A percentile compares a stretch with the other conserved stretches of the same genome.
Conservation (phyloP, 257 asterid species). For the Salvia splendens region DNA sequence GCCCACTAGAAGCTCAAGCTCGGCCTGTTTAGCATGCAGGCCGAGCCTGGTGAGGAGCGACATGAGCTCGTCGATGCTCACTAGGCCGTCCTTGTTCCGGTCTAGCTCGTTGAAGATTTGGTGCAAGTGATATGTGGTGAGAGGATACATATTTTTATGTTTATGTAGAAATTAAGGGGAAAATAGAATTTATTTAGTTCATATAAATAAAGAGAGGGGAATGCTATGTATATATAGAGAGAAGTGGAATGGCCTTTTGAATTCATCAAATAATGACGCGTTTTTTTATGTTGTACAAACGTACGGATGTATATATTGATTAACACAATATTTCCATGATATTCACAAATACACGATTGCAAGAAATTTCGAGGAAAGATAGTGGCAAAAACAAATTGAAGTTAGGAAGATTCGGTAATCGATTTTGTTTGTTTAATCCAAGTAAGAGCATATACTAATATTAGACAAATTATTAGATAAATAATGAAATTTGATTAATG, state of each 20-base stretch:
- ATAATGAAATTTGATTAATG: no score
- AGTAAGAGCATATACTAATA: no score
- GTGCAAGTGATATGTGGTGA: conserved; percentile 41
- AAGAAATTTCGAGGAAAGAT: conserved; percentile 33
- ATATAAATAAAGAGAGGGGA: no score
- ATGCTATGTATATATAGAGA: not conserved
- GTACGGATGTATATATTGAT: not conserved
- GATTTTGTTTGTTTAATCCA: not conserved
- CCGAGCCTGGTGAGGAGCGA: conserved; percentile 44
- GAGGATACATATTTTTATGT: conserved; percentile 38
- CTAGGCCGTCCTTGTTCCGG: conserved; percentile 46
- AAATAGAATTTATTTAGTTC: no score
- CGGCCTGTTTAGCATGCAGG: conserved; percentile 34
- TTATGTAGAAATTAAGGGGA: no score
- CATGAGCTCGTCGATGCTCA: conserved; percentile 50
- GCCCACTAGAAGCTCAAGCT: conserved; percentile 53
- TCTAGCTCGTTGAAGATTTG: conserved; percentile 55
- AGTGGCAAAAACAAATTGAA: not conserved
- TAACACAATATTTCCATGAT: not conserved
- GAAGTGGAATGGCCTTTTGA: not conserved
- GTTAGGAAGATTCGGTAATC: conserved; percentile 4
- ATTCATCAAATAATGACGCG: no score
- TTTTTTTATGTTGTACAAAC: not conserved
- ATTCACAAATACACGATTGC: no score
- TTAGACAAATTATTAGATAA: no score